These are phyloP conservation scores for Monosporascus sp. DNA, from an alignment of 2,329 filamentous ascomycete genomes.

Conservation along the genomic window DNA sequence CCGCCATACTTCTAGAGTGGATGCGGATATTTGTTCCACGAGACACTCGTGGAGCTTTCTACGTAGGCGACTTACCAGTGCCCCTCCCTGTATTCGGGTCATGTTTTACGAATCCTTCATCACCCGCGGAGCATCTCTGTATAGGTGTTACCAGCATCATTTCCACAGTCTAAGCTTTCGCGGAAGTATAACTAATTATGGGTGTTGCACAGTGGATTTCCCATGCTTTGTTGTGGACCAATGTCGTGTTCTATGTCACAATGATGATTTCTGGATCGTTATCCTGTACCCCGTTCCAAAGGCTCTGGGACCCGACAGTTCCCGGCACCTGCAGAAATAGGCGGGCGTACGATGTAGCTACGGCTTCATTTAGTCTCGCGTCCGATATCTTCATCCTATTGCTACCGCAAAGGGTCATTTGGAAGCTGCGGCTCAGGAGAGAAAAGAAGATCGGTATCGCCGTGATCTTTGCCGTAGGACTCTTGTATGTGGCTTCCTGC, in stretches of 20 bases:
- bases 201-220: slow-evolving; percentile 2
- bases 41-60: slow-evolving; percentile 10
- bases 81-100: too few relatives aligned
- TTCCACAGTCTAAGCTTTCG: too few relatives aligned
- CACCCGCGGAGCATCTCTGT: too few relatives aligned
- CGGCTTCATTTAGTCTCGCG: slow-evolving; percentile 9
- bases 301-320: slow-evolving; percentile 10
- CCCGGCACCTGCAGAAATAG: slow-evolving; percentile 9
- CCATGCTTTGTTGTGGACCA: slow-evolving; percentile 7
- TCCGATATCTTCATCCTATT: slow-evolving; percentile 11
- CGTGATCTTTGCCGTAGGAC: slow-evolving; percentile 9
- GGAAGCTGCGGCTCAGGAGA: slow-evolving; percentile 7
- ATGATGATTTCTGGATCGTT: slow-evolving; percentile 11
- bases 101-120: too few relatives aligned
- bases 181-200: too few relatives aligned
- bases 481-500: slow-evolving; percentile 6
- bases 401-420: slow-evolving; percentile 10
- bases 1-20: slow-evolving; percentile 13
- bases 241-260: slow-evolving; percentile 11
- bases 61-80: not conserved
- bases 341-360: slow-evolving; percentile 6
- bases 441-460: slow-evolving; percentile 7
- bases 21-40: slow-evolving; percentile 8
- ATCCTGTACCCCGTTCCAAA: slow-evolving; percentile 10
- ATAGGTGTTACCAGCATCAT: too few relatives aligned